Evolutionary conservation across 225 moss, liverwort and hornwort genomes (phyloP).

Genomic region (Lunularia cruciata): DNA sequence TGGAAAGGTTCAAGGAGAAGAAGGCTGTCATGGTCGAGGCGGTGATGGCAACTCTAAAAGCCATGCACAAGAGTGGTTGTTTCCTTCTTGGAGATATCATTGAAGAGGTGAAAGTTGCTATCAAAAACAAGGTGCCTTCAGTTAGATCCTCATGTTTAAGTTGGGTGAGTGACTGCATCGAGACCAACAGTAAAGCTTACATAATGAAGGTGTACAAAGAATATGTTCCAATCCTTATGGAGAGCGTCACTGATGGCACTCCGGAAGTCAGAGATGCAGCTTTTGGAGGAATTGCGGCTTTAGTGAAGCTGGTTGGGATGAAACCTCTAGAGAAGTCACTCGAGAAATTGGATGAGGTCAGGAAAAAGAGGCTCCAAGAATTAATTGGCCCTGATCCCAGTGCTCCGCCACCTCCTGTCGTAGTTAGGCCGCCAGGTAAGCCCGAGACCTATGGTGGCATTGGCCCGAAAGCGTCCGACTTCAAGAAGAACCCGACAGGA

Average conservation of each 20-base stretch:
- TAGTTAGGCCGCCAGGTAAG: conserved; percentile 1
- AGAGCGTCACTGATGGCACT: conserved; percentile 86
- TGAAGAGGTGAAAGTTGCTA: conserved; percentile 89
- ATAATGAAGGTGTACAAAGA: conserved; percentile 90
- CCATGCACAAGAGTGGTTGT: conserved; percentile 85
- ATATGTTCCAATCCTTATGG: conserved; percentile 78
- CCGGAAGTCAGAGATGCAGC: conserved; percentile 97
- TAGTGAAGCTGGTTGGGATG: conserved; percentile 91
- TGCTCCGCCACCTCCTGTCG: conserved; percentile 10
- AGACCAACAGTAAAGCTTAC: conserved; percentile 73
- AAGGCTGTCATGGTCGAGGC: conserved; percentile 94
- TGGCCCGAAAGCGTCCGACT: conserved; percentile 77
- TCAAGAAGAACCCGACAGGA: conserved; percentile 34
- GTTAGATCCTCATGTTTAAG: conserved; percentile 81
- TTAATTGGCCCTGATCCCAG: conserved; percentile 54
- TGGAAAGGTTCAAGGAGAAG: conserved; percentile 93
- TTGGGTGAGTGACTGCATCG: conserved; percentile 85
- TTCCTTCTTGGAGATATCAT: conserved; percentile 72
- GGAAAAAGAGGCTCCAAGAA: conserved; percentile 85
- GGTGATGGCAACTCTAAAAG: conserved; percentile 70
- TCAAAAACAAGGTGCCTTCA: conserved; percentile 93
- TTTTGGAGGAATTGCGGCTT: conserved; percentile 79
- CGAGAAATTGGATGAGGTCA: conserved; percentile 92
- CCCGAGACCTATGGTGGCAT: conserved; percentile 31
- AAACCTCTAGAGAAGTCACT: conserved; percentile 86